phyloP scores from a whole-genome alignment of 805 yeast species.

The Ogataea neopini region DNA sequence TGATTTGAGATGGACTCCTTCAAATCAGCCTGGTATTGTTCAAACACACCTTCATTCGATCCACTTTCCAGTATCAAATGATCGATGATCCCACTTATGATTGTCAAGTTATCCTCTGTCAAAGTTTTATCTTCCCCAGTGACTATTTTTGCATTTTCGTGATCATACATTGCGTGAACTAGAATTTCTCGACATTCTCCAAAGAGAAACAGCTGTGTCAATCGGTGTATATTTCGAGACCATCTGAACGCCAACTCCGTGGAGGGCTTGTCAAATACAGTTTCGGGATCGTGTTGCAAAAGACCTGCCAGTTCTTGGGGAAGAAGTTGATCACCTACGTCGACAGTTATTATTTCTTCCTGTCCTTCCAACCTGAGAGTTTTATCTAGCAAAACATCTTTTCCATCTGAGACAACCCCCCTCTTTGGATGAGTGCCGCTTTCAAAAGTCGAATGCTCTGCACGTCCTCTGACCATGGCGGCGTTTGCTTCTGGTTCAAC shows the following conservation, averaged over 20 bases:
- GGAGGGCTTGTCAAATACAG: not conserved
- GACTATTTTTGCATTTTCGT: constrained; percentile 16
- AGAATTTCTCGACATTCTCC: constrained; percentile 65
- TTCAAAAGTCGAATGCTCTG: constrained; percentile 51
- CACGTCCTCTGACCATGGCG: constrained; percentile 49
- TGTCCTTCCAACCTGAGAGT: constrained; percentile 8
- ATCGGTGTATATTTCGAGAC: constrained; percentile 44
- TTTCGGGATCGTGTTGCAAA: not conserved
- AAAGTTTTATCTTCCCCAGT: constrained; percentile 23
- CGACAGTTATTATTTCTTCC: not conserved
- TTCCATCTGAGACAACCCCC: too few species aligned
- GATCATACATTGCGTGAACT: constrained; percentile 52
- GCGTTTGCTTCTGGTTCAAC: constrained; percentile 32
- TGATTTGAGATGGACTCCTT: constrained; percentile 8
- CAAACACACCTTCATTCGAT: constrained; percentile 15
- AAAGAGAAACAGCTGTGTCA: constrained; percentile 41
- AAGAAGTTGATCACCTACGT: too few species aligned
- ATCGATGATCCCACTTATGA: constrained; percentile 69
- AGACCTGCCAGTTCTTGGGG: not conserved
- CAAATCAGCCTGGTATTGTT: constrained; percentile 26
- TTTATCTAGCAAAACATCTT: constrained; percentile 8
- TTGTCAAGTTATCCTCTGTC: constrained; percentile 44
- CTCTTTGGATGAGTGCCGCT: constrained; percentile 42
- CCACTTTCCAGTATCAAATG: constrained; percentile 37
- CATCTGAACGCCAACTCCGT: constrained; percentile 34